Evolutionary conservation across 768 basidiomycete species (phyloP).

Genomic region (Hortiboletus flavorubellus): DNA sequence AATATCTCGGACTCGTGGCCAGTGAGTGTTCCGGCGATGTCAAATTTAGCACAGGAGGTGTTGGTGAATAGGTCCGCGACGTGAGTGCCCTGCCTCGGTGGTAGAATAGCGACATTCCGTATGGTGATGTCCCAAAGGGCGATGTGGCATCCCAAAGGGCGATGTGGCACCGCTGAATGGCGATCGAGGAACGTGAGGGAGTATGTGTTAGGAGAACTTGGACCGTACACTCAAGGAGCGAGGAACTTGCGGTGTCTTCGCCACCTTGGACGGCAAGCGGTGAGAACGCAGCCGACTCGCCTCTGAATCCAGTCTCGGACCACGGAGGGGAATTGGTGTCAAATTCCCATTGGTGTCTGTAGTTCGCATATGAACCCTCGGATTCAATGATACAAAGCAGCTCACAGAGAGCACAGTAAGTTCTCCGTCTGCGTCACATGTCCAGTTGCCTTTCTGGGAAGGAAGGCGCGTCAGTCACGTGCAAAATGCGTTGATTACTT

Average conservation of each 20-base stretch:
- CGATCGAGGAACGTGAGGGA: conserved; percentile 85
- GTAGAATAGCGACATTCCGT: conserved; percentile 83
- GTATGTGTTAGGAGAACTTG: conserved; percentile 77
- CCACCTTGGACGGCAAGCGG: conserved; percentile 85
- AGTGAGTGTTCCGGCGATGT: conserved; percentile 72
- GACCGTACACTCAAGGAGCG: conserved; percentile 36
- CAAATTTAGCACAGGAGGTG: conserved; percentile 76
- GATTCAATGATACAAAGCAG: no score
- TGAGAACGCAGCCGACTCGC: conserved; percentile 91
- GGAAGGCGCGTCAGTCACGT: conserved; percentile 32
- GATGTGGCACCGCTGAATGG: conserved; percentile 82
- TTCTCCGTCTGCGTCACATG: conserved; percentile 14
- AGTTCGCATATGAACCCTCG: no score
- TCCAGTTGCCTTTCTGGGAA: conserved; percentile 19
- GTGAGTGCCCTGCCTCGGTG: conserved; percentile 44
- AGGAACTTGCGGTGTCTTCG: conserved; percentile 78
- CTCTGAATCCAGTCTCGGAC: conserved; percentile 73
- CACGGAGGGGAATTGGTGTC: conserved; percentile 87
- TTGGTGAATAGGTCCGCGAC: conserved; percentile 69
- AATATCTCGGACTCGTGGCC: conserved; percentile 80
- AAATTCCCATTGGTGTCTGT: no score
- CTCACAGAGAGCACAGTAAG: no score
- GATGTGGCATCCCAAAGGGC: conserved; percentile 80
- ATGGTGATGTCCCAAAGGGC: conserved; percentile 77
- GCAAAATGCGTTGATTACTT: conserved; percentile 32